Conservation (phyloP, 2,329 filamentous ascomycete species). For the Talaromyces sp. region DNA sequence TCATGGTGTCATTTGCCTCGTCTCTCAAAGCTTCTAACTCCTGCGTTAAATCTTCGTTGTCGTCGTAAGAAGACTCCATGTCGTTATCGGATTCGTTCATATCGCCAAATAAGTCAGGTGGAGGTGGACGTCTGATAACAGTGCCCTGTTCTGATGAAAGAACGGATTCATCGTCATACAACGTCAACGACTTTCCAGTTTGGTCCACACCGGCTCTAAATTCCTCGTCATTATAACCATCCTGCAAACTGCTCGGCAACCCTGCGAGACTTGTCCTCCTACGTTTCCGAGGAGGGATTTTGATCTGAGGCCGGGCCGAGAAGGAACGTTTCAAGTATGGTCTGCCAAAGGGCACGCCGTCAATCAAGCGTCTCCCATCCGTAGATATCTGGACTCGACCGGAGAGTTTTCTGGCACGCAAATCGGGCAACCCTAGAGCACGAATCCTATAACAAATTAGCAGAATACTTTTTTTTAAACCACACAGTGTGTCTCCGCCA, state of each 20-base stretch:
- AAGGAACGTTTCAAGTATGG: slow-evolving; percentile 57
- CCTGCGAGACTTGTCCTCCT: slow-evolving; percentile 40
- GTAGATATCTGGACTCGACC: slow-evolving; percentile 76
- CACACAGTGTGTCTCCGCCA: slow-evolving; percentile 14
- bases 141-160: slow-evolving; percentile 27
- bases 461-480: not conserved
- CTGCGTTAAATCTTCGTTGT: slow-evolving; percentile 36
- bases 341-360: slow-evolving; percentile 79
- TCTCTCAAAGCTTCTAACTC: slow-evolving; percentile 43
- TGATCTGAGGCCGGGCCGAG: slow-evolving; percentile 59
- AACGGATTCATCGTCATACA: slow-evolving; percentile 21
- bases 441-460: slow-evolving; percentile 57
- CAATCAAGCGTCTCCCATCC: slow-evolving; percentile 75
- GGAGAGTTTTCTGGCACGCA: slow-evolving; percentile 65
- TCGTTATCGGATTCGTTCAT: slow-evolving; percentile 26
- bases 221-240: slow-evolving; percentile 24
- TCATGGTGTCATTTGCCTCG: slow-evolving; percentile 32
- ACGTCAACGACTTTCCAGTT: slow-evolving; percentile 15
- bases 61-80: slow-evolving; percentile 22
- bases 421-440: slow-evolving; percentile 68
- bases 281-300: slow-evolving; percentile 69
- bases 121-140: slow-evolving; percentile 28
- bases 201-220: slow-evolving; percentile 17
- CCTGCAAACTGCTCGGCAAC: slow-evolving; percentile 18
- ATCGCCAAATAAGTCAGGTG: slow-evolving; percentile 21